Evolutionary conservation across 2,329 filamentous ascomycete species (phyloP).

Genomic region (Apiospora arundinis): DNA sequence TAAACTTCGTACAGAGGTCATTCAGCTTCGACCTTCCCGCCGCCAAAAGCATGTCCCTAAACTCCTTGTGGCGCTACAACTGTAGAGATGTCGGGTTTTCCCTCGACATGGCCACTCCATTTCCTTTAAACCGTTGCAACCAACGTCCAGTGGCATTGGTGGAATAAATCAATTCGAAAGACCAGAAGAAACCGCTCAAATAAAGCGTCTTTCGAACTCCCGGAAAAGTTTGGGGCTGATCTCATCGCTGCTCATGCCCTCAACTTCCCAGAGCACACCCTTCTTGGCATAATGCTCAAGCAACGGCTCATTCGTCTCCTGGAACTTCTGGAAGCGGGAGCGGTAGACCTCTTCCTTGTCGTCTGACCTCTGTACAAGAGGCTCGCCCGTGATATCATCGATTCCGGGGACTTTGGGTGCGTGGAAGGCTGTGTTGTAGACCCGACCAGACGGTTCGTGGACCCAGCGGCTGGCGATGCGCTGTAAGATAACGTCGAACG

Average conservation of each 20-base stretch:
- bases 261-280: conserved; percentile 84
- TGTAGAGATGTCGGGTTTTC: not conserved
- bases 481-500: conserved; percentile 83
- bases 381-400: conserved; percentile 92
- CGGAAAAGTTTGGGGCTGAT: conserved; percentile 88
- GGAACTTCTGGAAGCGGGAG: conserved; percentile 79
- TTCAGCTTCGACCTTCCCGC: conserved; percentile 3
- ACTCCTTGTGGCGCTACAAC: conserved; percentile 7
- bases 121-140: not conserved
- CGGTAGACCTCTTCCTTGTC: conserved; percentile 89
- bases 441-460: conserved; percentile 86
- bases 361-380: conserved; percentile 80
- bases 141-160: not conserved
- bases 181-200: not conserved
- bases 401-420: conserved; percentile 78
- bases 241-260: conserved; percentile 91
- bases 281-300: conserved; percentile 87
- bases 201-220: conserved; percentile 82
- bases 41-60: conserved; percentile 5
- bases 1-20: conserved; percentile 1
- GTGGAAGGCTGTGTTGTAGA: conserved; percentile 96
- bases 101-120: not conserved
- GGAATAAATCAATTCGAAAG: not conserved
- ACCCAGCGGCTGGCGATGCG: conserved; percentile 94
- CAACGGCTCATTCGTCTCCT: conserved; percentile 83